phyloP scores from a whole-genome alignment of 1,139 yeast species.

The Pichia sp. region DNA sequence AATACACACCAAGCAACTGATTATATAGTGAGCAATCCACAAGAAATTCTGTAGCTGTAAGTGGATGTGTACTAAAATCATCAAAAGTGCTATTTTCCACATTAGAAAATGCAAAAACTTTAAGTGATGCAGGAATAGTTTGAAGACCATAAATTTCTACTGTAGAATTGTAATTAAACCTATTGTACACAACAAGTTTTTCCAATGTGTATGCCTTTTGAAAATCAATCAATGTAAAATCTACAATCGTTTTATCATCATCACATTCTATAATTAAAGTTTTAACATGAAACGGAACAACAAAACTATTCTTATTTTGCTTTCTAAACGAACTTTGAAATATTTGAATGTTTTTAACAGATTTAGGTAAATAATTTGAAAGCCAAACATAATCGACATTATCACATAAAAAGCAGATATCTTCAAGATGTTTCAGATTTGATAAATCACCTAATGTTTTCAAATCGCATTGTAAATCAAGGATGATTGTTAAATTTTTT shows the following conservation, averaged over 20 bases:
- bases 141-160: neutral
- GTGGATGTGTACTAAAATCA: neutral
- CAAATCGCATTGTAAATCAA: neutral
- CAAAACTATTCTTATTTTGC: neutral
- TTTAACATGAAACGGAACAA: neutral
- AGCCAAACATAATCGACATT: neutral
- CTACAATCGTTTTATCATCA: neutral
- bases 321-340: neutral
- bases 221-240: neutral
- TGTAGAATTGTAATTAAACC: neutral
- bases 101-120: neutral
- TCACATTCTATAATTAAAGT: neutral
- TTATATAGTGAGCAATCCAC: neutral
- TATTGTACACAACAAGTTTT: neutral
- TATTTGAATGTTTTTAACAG: neutral
- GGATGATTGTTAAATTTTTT: neutral
- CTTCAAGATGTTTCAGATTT: neutral
- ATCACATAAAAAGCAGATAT: neutral
- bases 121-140: neutral
- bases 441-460: neutral
- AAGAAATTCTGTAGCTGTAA: neutral
- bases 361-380: neutral
- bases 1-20: neutral
- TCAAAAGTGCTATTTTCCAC: neutral
- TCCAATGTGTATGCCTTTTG: neutral